These are phyloP conservation scores for Coffea canephora DNA, from an alignment of 257 asterid species.

Conservation along the genomic window DNA sequence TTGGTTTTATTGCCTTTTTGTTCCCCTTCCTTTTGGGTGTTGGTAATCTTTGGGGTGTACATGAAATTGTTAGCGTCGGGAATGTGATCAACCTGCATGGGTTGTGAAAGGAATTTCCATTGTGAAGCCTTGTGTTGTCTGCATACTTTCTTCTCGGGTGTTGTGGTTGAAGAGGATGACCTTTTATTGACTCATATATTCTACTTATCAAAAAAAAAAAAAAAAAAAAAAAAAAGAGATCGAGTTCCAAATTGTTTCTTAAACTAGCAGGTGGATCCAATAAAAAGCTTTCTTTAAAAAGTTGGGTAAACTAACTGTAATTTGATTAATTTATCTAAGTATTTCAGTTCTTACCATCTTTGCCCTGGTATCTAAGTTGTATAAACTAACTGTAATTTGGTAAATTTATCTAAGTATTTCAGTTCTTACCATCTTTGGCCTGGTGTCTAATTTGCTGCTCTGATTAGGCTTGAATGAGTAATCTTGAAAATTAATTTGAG, in stretches of 20 bases:
- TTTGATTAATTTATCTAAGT: background rate
- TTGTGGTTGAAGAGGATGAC: background rate
- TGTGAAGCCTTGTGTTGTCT: background rate
- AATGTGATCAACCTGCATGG: background rate
- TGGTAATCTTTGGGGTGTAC: too few relatives aligned
- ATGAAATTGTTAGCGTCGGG: background rate
- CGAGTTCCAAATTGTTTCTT: background rate
- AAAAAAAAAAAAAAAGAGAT: background rate
- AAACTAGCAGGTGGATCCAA: background rate
- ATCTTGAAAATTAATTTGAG: background rate
- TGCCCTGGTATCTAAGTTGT: background rate
- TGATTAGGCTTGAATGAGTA: background rate
- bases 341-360: background rate
- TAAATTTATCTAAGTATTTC: background rate
- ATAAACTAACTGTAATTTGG: background rate
- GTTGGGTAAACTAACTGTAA: background rate
- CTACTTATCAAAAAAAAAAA: background rate
- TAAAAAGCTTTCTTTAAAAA: background rate
- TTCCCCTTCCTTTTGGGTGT: too few relatives aligned
- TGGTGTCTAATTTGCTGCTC: background rate
- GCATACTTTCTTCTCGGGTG: too few relatives aligned
- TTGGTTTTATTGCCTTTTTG: background rate
- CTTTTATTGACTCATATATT: background rate
- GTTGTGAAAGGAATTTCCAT: too few relatives aligned
- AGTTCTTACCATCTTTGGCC: background rate